These are phyloP conservation scores for Brassica hybrid DNA, from an alignment of 441 rosid species.

Conservation along the genomic window DNA sequence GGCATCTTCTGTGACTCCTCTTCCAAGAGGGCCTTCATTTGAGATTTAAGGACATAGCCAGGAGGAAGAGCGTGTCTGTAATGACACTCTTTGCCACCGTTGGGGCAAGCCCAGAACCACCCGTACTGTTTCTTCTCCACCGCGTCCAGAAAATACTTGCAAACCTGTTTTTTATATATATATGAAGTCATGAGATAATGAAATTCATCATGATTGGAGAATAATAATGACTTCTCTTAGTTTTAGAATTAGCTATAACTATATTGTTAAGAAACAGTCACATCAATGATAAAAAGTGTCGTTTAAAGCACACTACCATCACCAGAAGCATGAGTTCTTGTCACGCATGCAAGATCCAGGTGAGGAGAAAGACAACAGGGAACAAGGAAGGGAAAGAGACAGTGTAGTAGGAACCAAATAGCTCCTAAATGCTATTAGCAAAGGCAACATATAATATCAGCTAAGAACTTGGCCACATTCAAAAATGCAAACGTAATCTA, in stretches of 20 bases:
- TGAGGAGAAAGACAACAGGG: constrained; percentile 26
- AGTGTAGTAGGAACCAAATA: constrained; percentile 16
- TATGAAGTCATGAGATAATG: neutral
- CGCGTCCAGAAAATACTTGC: constrained; percentile 95
- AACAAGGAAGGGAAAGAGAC: constrained; percentile 9
- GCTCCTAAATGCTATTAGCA: constrained; percentile 35
- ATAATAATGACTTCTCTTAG: neutral
- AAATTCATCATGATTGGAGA: neutral
- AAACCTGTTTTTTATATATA: constrained; percentile 55
- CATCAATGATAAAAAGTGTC: neutral
- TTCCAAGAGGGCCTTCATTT: no score
- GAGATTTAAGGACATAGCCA: no score
- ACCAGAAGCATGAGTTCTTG: constrained; percentile 30
- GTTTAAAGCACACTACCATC: constrained; percentile 29
- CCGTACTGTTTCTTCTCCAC: no score
- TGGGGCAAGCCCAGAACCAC: no score
- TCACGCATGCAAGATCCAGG: constrained; percentile 18
- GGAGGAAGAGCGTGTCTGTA: no score
- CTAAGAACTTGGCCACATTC: constrained; percentile 10
- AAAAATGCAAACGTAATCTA: neutral
- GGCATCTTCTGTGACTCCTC: no score
- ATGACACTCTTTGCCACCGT: no score
- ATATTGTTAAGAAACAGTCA: neutral
- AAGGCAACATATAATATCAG: constrained; percentile 24
- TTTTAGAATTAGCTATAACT: constrained; percentile 8